Evolutionary conservation across 2,329 filamentous ascomycete species (phyloP), one percentile per base, ranked within the genome.

Genomic region (Aspergillus awamori): DNA sequence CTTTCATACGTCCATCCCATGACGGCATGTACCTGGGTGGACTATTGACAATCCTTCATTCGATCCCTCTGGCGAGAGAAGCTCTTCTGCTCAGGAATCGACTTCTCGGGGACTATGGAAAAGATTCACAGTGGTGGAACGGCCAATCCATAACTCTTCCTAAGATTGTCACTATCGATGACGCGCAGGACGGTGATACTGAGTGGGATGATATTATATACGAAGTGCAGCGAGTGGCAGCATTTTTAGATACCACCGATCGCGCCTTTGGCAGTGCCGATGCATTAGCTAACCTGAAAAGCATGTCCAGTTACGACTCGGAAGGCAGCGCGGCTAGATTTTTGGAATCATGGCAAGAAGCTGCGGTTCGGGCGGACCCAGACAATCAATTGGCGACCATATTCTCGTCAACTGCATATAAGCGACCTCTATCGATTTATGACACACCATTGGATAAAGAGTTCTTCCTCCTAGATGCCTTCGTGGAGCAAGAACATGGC

Each of bases 101-200:
- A 26, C 67, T 77, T 5, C 72, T 81, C 24, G 69, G 74, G 2
- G 77, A 83, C 60, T 89, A 89, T 66, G 84, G 84, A 47, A 72
- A 81, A 57, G 81, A 87, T 61, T 66, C 78, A 1, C 82, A 86
- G 10, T 89, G 87, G 87, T 89, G 87, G 86, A 84, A 82, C 66
- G 87, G 87, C 20, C 80, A 79, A 30, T 70, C 80, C 0, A 82
- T 86, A 26, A 75, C 80, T 30, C 72, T 81, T 13, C 78, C 83
- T 3, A 81, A 80, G 51, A 81, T 84, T 22, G 79, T 86, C n/a
- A 79, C 82, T 54, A 69, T 79, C 15, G 68, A 74, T 28, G 72
- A 76, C 59, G 68, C 72, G 30, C 67, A 69, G 8, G 69, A 71
- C 8, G 70, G 70, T 4, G 71, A 76, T 38, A 70, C 68, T 20